Evolutionary conservation across 2,329 filamentous ascomycete species (phyloP), one percentile per base, ranked within the genome.

Genomic region (Pyricularia pennisetigena): DNA sequence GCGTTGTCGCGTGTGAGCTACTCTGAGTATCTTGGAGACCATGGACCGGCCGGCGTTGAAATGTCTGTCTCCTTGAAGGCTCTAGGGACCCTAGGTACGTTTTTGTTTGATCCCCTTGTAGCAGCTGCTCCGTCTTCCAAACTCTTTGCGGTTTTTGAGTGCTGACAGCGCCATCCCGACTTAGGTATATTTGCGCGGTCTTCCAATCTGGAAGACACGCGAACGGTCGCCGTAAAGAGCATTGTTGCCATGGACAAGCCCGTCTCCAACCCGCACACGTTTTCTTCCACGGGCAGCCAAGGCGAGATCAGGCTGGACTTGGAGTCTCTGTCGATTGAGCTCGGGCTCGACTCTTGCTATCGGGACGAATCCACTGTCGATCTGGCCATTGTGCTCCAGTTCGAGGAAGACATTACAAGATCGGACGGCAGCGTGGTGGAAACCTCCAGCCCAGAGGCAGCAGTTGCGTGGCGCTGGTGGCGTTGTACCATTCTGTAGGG

Each of bases 1-100:
- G 93, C 93, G 0, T 84, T 97, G 8, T 80, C 90, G 0, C 82
- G 81, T 54, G 88, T 82, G 20, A 82, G 85, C 30, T 84, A 89
- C 63, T 80, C 83, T 7, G 20, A 66, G 32, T 10, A 41, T 20
- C 88, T 86, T 68, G 87, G 87, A 0, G 57, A 16, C 23, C 7
- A 7, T 28, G 6, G 9, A 61, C 80, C 87, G 20, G 79, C 94
- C 24, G 78, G 86, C 7, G 78, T 96, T 16, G 86, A 88, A 73
- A 86, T 90, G 1, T 85, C 84, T 20, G 75, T 97, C 61, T 30
- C 32, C 14, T 14, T 66, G 2, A 97, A 97, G 76, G 93, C 93
- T 0, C 79, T 97, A 1, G 94, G 94, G 0, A 83, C 83, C 26
- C 81, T 92, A n/a, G 91, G 90, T 86, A 81, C 73, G 83, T 72